Percentiles rank a stretch among this genome's conserved stretches.
Conservation (phyloP, 164 flowering plant species). For the Dillenia suffruticosa region DNA sequence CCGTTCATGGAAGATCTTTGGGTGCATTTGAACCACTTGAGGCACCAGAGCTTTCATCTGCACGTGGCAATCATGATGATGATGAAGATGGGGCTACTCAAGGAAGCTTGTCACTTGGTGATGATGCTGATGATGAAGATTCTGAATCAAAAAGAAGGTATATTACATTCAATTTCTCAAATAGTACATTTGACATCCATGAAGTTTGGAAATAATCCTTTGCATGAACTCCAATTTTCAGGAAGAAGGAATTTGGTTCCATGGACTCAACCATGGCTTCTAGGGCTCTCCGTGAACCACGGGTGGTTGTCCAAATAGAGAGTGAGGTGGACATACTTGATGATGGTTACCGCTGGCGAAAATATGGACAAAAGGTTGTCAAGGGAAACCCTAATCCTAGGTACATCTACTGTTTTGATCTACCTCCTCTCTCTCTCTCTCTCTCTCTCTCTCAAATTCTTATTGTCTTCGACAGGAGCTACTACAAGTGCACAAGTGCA, state of each 20-base stretch:
- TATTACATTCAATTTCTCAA: no score
- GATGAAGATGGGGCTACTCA: conserved; percentile 57
- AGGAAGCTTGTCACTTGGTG: conserved; percentile 44
- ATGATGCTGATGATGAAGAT: conserved; percentile 60
- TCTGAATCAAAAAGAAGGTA: conserved; percentile 73
- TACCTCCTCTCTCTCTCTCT: background rate
- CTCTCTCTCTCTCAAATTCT: no score
- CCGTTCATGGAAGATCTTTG: conserved; percentile 32
- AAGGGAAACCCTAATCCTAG: conserved; percentile 93
- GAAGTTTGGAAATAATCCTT: background rate
- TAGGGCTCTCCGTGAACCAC: conserved; percentile 68
- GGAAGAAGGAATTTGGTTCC: conserved; percentile 50
- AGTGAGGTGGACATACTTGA: conserved; percentile 83
- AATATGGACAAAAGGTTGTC: conserved; percentile 87
- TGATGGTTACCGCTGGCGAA: conserved; percentile 94
- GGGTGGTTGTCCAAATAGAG: conserved; percentile 74
- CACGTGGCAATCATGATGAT: conserved; percentile 52
- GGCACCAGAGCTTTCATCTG: conserved; percentile 63
- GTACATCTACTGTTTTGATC: conserved; percentile 20
- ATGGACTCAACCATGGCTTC: conserved; percentile 45
- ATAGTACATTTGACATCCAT: no score
- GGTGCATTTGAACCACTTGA: conserved; percentile 42
- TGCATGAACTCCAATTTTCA: conserved; percentile 18
- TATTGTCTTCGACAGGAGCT: conserved; percentile 50
- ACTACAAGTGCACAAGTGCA: conserved; percentile 83